phyloP scores from a whole-genome alignment of 805 yeast genomes.

The Hanseniaspora jakobsenii region DNA sequence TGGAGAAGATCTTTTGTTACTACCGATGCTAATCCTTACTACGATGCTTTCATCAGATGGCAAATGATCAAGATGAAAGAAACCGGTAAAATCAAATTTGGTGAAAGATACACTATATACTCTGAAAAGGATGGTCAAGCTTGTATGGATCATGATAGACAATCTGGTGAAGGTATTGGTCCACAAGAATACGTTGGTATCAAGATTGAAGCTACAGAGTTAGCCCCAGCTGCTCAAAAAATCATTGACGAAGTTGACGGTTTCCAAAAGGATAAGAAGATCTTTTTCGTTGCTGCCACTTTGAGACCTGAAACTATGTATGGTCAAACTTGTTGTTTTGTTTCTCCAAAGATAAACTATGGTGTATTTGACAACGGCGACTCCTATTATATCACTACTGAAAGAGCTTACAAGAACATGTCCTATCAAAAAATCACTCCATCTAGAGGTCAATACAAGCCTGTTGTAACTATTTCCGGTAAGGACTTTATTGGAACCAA shows the following conservation, averaged over 20 bases:
- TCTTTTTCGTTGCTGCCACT: slow-evolving; percentile 88
- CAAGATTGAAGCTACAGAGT: slow-evolving; percentile 62
- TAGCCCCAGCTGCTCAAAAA: slow-evolving; percentile 36
- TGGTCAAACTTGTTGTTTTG: slow-evolving; percentile 97
- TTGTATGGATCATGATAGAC: slow-evolving; percentile 98
- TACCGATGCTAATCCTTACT: slow-evolving; percentile 89
- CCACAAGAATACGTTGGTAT: slow-evolving; percentile 95
- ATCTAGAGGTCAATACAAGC: slow-evolving; percentile 60
- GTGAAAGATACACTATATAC: slow-evolving; percentile 94
- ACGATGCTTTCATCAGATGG: slow-evolving; percentile 92
- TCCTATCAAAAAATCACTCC: slow-evolving; percentile 88
- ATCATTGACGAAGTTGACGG: slow-evolving; percentile 25
- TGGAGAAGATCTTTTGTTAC: slow-evolving; percentile 96
- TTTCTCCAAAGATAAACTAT: slow-evolving; percentile 83
- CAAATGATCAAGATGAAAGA: slow-evolving; percentile 81
- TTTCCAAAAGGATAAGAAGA: slow-evolving; percentile 44
- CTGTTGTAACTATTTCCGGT: slow-evolving; percentile 56
- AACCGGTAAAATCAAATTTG: slow-evolving; percentile 85
- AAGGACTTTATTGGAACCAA: slow-evolving; percentile 68
- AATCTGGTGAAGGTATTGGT: slow-evolving; percentile 88
- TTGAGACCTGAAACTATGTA: slow-evolving; percentile 98
- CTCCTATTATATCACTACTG: slow-evolving; percentile 71
- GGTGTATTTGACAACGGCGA: slow-evolving; percentile 82
- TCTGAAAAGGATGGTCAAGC: slow-evolving; percentile 98
- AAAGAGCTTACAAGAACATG: slow-evolving; percentile 96